Percentiles rank a stretch among this genome's conserved stretches.
Conservation (phyloP, 192 early-diverging fungal genomes). For the Rhizophagus sp. region DNA sequence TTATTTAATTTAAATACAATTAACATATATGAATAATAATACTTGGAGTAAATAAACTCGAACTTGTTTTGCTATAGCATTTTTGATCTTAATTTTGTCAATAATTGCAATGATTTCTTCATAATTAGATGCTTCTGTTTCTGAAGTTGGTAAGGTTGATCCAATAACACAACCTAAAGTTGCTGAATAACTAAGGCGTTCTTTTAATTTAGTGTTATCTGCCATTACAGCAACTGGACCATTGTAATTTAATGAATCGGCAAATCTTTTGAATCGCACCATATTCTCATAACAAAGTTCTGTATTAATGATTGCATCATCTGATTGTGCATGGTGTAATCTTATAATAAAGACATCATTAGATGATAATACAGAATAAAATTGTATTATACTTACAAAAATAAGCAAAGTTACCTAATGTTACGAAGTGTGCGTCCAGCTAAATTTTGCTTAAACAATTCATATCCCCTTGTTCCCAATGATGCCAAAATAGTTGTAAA, state of each 20-base stretch:
- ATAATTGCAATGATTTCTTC: not conserved
- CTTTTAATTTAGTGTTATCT: not conserved
- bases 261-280: not conserved
- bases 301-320: not conserved
- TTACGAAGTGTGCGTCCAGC: not conserved
- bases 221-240: not conserved
- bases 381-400: too few relatives aligned
- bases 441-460: not conserved
- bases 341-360: not conserved
- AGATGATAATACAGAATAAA: not conserved
- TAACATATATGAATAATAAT: not conserved
- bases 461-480: not conserved
- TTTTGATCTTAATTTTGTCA: not conserved
- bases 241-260: not conserved
- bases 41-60: not conserved
- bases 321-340: not conserved
- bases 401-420: not conserved
- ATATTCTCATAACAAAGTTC: not conserved
- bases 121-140: not conserved
- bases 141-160: not conserved
- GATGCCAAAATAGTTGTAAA: not conserved
- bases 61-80: conserved; percentile 1
- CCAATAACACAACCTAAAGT: not conserved
- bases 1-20: too few relatives aligned
- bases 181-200: not conserved